phyloP scores from a whole-genome alignment of 805 yeast species.

The Hermanozyma aechmeae region DNA sequence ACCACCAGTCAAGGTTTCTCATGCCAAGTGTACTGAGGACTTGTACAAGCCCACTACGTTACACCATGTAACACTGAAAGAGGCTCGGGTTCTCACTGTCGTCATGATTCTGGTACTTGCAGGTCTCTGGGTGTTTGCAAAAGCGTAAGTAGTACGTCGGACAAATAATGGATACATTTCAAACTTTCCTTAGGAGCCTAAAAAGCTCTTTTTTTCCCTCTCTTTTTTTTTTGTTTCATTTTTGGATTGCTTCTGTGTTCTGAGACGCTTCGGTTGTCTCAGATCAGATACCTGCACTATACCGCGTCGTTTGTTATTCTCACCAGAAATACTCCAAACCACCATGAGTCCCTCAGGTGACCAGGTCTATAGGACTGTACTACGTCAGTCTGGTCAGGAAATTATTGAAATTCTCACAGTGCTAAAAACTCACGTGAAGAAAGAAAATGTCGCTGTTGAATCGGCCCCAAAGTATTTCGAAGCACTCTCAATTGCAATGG shows the following conservation, averaged over 20 bases:
- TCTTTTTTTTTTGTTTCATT: too few relatives aligned
- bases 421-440: slow-evolving; percentile 46
- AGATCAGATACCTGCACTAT: not conserved
- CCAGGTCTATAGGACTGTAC: slow-evolving; percentile 5
- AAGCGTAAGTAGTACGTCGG: too few relatives aligned
- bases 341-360: slow-evolving; percentile 10
- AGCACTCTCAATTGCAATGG: slow-evolving; percentile 37
- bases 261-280: too few relatives aligned
- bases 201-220: too few relatives aligned
- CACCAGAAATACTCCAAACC: too few relatives aligned
- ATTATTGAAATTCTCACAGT: slow-evolving; percentile 12
- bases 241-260: too few relatives aligned
- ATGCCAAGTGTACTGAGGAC: slow-evolving; percentile 2
- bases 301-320: not conserved
- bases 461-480: slow-evolving; percentile 44
- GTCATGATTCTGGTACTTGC: slow-evolving; percentile 9
- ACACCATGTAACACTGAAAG: slow-evolving; percentile 8
- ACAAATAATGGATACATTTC: too few relatives aligned
- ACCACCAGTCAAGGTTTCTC: too few relatives aligned
- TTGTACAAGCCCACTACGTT: slow-evolving; percentile 4
- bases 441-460: slow-evolving; percentile 42
- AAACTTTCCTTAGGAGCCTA: too few relatives aligned
- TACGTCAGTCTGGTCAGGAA: too few relatives aligned
- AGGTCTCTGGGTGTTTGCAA: slow-evolving; percentile 9
- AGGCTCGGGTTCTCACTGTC: slow-evolving; percentile 7